Conservation (phyloP, 805 yeast genomes). For the Babjeviella inositovora region DNA sequence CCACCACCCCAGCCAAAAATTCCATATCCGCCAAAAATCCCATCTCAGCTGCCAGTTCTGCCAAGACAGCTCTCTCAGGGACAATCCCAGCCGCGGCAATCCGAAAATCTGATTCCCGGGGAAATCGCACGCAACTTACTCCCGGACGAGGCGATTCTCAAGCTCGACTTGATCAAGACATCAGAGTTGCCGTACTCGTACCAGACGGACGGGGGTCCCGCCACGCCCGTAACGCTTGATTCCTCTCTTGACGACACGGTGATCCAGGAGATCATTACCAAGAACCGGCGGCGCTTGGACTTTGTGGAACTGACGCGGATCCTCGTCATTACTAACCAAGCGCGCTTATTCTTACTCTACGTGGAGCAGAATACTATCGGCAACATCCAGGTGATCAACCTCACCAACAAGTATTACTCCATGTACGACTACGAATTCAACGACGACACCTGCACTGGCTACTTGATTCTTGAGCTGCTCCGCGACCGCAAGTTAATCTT, state of each 20-base stretch:
- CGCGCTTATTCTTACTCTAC: conserved; percentile 12
- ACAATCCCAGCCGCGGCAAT: too few relatives aligned
- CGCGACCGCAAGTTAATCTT: conserved; percentile 42
- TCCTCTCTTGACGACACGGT: too few relatives aligned
- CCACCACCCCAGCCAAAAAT: conserved; percentile 2
- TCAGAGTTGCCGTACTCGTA: conserved; percentile 2
- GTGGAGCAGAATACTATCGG: conserved; percentile 5
- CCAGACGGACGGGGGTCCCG: too few relatives aligned
- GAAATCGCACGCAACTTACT: conserved; percentile 3
- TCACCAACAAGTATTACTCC: conserved; percentile 39
- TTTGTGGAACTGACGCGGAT: conserved; percentile 8
- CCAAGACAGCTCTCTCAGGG: too few relatives aligned
- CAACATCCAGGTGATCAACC: conserved; percentile 16
- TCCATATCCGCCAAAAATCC: conserved; percentile 2
- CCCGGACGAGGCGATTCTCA: conserved; percentile 7
- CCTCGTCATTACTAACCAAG: conserved; percentile 13
- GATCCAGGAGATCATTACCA: conserved; percentile 13
- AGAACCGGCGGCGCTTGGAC: conserved; percentile 6
- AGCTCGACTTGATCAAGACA: conserved; percentile 5
- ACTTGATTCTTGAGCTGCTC: conserved; percentile 45
- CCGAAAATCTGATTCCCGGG: conserved; percentile 2
- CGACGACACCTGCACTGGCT: conserved; percentile 39
- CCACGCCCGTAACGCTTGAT: too few relatives aligned
- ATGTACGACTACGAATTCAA: conserved; percentile 74
- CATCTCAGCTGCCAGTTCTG: conserved; percentile 1